These are phyloP conservation scores for Cladophialophora immunda DNA, from an alignment of 2,329 filamentous ascomycete genomes.

Conservation along the genomic window DNA sequence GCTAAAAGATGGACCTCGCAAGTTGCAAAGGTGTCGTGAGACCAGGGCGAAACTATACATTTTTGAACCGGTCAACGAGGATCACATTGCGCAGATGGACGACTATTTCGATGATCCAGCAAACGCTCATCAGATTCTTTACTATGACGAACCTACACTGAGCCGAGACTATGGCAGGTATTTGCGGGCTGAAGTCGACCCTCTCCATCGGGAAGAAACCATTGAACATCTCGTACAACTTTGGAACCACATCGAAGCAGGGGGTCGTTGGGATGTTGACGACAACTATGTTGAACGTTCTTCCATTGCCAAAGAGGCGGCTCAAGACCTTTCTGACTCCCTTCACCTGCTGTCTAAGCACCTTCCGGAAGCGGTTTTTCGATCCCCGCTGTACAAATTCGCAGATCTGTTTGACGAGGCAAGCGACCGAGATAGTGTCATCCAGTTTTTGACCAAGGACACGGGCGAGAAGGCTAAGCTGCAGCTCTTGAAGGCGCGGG, in stretches of 20 bases:
- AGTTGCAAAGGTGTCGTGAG: slow-evolving; percentile 12
- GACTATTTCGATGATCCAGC: slow-evolving; percentile 10
- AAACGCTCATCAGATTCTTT: slow-evolving; percentile 18
- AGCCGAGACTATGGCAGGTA: slow-evolving; percentile 11
- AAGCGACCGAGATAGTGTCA: slow-evolving; percentile 15
- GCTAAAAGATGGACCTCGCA: slow-evolving; percentile 3
- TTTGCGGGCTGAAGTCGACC: slow-evolving; percentile 7
- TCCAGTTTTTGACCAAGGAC: slow-evolving; percentile 5
- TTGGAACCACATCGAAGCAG: slow-evolving; percentile 18
- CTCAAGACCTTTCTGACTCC: slow-evolving; percentile 12
- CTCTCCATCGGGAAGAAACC: slow-evolving; percentile 6
- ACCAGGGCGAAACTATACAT: slow-evolving; percentile 9
- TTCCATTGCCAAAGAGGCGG: neutral
- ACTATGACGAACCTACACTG: slow-evolving; percentile 8
- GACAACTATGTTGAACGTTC: neutral
- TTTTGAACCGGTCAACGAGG: slow-evolving; percentile 16
- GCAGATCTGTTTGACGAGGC: slow-evolving; percentile 21
- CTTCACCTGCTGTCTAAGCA: slow-evolving; percentile 5
- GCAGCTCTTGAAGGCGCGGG: slow-evolving; percentile 11
- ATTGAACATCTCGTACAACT: slow-evolving; percentile 12
- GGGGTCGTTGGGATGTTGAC: slow-evolving; percentile 1
- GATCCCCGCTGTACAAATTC: slow-evolving; percentile 18
- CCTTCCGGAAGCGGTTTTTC: slow-evolving; percentile 5
- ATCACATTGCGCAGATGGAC: slow-evolving; percentile 19
- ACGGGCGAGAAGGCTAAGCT: slow-evolving; percentile 1